Percentiles rank a stretch among this genome's conserved stretches.
These are phyloP conservation scores for Chloromonas sp. DNA, from an alignment of 163 green algal genomes.

Conservation along the genomic window DNA sequence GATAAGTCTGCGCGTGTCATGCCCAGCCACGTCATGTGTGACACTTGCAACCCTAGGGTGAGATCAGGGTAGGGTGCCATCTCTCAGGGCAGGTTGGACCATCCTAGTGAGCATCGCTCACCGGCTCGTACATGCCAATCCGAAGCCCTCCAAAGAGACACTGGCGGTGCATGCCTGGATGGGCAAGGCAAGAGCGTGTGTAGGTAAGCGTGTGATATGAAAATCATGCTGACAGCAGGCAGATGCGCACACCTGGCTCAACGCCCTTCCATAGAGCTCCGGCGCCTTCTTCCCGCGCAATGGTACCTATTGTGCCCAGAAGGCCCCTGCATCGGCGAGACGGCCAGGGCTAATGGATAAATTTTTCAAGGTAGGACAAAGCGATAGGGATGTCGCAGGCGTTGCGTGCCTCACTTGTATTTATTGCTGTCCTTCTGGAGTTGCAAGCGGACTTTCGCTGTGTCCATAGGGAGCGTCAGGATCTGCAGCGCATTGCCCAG, in stretches of 20 bases:
- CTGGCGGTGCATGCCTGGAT: constrained; percentile 84
- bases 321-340: constrained; percentile 44
- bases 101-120: constrained; percentile 25
- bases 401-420: constrained; percentile 62
- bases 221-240: too few relatives aligned
- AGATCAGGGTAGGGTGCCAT: too few relatives aligned
- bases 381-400: background rate
- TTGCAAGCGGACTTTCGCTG: constrained; percentile 94
- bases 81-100: too few relatives aligned
- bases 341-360: too few relatives aligned
- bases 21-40: too few relatives aligned
- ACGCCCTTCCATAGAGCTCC: constrained; percentile 88
- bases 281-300: constrained; percentile 87
- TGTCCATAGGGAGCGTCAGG: constrained; percentile 85
- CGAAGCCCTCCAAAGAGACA: constrained; percentile 91
- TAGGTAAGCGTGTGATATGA: too few relatives aligned
- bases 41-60: too few relatives aligned
- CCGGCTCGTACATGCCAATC: constrained; percentile 96
- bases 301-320: constrained; percentile 80
- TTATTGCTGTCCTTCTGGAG: constrained; percentile 74
- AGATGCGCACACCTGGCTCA: constrained; percentile 47
- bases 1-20: too few relatives aligned
- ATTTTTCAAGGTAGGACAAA: background rate
- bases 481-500: constrained; percentile 17
- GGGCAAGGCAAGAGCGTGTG: too few relatives aligned